Conservation (phyloP, 2,329 filamentous ascomycete genomes). For the Paecilomyces fulvus region DNA sequence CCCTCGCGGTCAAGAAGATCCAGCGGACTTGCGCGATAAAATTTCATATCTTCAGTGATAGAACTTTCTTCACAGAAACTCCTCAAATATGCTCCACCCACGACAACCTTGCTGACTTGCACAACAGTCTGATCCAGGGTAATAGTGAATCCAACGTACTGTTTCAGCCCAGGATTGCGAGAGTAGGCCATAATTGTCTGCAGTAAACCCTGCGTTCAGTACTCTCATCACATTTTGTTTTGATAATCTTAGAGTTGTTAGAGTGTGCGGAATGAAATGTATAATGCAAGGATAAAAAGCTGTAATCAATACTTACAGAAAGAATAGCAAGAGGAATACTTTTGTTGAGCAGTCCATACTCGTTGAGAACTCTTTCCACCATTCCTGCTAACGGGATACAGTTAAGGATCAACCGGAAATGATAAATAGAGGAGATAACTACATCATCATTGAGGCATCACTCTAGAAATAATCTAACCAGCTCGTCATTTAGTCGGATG, state of each 20-base stretch:
- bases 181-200: neutral
- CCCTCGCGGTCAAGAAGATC: neutral
- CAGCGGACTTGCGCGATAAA: neutral
- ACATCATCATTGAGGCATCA: too few species aligned
- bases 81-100: neutral
- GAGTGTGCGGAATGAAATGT: neutral
- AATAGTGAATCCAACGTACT: neutral
- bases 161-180: neutral
- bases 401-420: neutral
- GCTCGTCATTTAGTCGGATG: too few species aligned
- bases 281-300: neutral
- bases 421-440: neutral
- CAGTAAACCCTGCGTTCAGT: neutral
- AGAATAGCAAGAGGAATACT: neutral
- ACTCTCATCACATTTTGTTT: neutral
- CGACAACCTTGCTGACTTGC: neutral
- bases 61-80: neutral
- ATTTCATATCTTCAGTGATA: neutral
- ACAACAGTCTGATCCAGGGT: neutral
- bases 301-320: neutral
- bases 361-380: too few species aligned
- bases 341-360: too few species aligned
- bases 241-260: neutral
- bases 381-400: too few species aligned
- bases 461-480: too few species aligned